These are phyloP conservation scores for Myxozyma kluyveri DNA, from an alignment of 805 yeast species.

Conservation along the genomic window DNA sequence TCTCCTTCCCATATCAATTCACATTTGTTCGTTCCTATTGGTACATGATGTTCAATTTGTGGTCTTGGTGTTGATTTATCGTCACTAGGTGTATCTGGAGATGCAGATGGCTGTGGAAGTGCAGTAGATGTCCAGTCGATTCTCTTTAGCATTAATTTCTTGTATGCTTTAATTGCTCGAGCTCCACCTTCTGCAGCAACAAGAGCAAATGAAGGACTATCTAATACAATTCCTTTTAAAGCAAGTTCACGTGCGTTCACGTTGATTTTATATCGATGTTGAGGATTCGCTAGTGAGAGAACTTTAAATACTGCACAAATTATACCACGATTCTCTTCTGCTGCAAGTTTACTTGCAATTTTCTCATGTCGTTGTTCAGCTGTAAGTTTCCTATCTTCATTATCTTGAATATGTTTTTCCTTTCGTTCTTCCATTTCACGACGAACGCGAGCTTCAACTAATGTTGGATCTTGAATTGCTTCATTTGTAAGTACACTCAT, in stretches of 20 bases:
- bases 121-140: constrained; percentile 63
- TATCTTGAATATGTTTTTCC: constrained; percentile 55
- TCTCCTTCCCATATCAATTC: constrained; percentile 34
- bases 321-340: constrained; percentile 53
- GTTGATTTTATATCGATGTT: constrained; percentile 71
- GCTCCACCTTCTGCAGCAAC: constrained; percentile 75
- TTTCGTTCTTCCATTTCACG: constrained; percentile 64
- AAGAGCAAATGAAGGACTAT: constrained; percentile 45
- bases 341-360: constrained; percentile 44
- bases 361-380: constrained; percentile 59
- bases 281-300: constrained; percentile 55
- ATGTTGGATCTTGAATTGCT: constrained; percentile 84
- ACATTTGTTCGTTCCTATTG: constrained; percentile 27
- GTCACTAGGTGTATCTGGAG: not conserved
- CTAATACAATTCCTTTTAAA: constrained; percentile 55
- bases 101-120: not conserved
- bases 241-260: constrained; percentile 72
- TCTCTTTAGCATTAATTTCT: constrained; percentile 56
- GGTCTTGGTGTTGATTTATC: not conserved
- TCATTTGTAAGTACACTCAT: constrained; percentile 84
- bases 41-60: not conserved
- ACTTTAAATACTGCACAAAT: constrained; percentile 59
- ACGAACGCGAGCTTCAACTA: constrained; percentile 69
- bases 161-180: constrained; percentile 59
- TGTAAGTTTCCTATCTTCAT: constrained; percentile 60